Evolutionary conservation across 805 yeast genomes (phyloP), one percentile per base, ranked within the genome.

Genomic region (Spathaspora passalidarum): DNA sequence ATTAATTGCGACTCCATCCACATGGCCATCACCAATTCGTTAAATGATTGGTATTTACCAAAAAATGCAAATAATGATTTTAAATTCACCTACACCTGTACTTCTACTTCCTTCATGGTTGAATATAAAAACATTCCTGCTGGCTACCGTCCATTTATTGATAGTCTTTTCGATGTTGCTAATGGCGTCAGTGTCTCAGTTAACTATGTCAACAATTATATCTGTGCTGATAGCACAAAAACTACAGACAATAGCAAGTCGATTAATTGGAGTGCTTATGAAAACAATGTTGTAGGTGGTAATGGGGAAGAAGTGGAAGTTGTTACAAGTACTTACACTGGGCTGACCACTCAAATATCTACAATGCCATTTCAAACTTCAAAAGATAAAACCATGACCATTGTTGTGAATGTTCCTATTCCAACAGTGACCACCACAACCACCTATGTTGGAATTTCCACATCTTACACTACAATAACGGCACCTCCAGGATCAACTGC

Each of bases 131-230:
- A 56, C 42, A 37, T 64, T 21, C 66, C 68, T 5, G 61, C 63
- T 2, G 69, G 68, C 2, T 58, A 49, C 46, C 47, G 62, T n/a
- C 60, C 62, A 7, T 60, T 50, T 44, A 49, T 61, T 26, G 57
- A 54, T 38, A 49, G 38, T 20, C 36, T 45, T 9, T 26, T 32
- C 7, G n/a, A 35, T 4, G 22, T 43, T 14, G n/a, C 38, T 3
- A 40, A 37, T 16, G 43, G 43, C 6, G 34, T 10, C 4, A n/a
- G n/a, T 20, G 38, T 32, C 20, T 5, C 8, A n/a, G 25, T 38
- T 2, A n/a, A 21, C 10, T 50, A 48, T 39, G 48, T 46, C 7
- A 50, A 56, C 48, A 43, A 25, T n/a, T 53, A 42, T 25, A 37
- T 35, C 2, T 57, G 61, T 49, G 39, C 21, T 2, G 51, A 46